Percentiles rank a stretch among this genome's conserved stretches.
phyloP scores from a whole-genome alignment of 495 filamentous ascomycete genomes.

The Darksidea phi region DNA sequence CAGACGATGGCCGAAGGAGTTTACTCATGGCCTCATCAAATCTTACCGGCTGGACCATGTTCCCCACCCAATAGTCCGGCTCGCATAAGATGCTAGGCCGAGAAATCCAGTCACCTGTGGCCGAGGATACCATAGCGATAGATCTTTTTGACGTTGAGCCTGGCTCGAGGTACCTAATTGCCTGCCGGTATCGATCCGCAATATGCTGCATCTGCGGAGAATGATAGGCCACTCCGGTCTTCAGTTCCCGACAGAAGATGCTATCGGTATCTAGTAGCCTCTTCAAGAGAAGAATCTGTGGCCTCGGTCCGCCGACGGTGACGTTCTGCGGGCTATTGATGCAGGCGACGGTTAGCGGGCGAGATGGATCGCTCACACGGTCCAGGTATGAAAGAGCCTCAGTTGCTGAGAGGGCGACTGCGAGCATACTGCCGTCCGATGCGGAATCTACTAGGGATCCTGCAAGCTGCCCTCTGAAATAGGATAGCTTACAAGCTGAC shows the following conservation, averaged over 20 bases:
- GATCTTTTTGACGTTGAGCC: background rate
- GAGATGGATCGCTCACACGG: background rate
- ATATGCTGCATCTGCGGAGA: slow-evolving; percentile 18
- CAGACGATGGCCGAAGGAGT: background rate
- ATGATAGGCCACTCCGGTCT: background rate
- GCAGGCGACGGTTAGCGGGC: slow-evolving; percentile 5
- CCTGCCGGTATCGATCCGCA: slow-evolving; percentile 44
- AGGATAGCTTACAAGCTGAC: slow-evolving; percentile 47
- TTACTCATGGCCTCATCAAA: background rate
- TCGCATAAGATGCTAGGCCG: too few relatives aligned
- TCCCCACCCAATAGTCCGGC: too few relatives aligned
- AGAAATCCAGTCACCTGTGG: too few relatives aligned
- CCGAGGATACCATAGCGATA: background rate
- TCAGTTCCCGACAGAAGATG: background rate
- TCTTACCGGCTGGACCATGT: background rate
- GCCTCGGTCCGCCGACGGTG: background rate
- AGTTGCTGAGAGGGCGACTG: background rate
- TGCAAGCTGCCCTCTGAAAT: slow-evolving; percentile 38
- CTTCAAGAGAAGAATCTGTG: slow-evolving; percentile 31
- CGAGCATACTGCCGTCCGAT: slow-evolving; percentile 1
- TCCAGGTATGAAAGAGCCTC: background rate
- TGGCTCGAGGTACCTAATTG: slow-evolving; percentile 32
- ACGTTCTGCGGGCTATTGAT: background rate
- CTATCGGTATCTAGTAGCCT: background rate
- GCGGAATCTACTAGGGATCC: background rate